A percentile compares a stretch with the other conserved stretches of the same genome.
Evolutionary conservation across 2,329 filamentous ascomycete species (phyloP).

Genomic region (Cercospora zeae-maydis): DNA sequence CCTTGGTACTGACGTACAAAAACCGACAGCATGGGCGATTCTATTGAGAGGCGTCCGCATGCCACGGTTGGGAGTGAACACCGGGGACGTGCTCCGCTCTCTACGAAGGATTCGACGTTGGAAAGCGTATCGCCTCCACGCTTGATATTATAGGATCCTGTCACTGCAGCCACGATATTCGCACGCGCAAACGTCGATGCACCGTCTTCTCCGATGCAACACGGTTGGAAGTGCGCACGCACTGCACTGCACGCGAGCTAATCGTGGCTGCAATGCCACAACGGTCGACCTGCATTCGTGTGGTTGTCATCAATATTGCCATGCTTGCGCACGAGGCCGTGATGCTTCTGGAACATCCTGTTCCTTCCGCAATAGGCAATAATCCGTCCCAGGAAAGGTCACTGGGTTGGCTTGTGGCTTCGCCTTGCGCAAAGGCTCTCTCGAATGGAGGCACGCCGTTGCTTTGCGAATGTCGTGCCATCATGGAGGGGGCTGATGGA

Average conservation of each 20-base stretch:
- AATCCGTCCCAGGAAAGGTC: background rate
- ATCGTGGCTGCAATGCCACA: slow-evolving; percentile 1
- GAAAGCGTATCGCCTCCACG: slow-evolving; percentile 1
- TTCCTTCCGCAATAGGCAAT: background rate
- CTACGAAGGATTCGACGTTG: background rate
- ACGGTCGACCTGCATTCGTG: background rate
- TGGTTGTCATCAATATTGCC: background rate
- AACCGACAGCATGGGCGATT: slow-evolving; percentile 1
- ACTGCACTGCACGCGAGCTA: slow-evolving; percentile 2
- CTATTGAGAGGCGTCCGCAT: slow-evolving; percentile 11
- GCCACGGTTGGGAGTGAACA: slow-evolving; percentile 8
- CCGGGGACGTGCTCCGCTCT: slow-evolving; percentile 2
- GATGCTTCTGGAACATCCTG: background rate
- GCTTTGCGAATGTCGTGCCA: background rate
- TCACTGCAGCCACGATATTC: background rate
- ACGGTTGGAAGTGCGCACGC: background rate
- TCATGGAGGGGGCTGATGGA: background rate
- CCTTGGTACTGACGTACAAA: slow-evolving; percentile 6
- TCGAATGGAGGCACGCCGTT: background rate
- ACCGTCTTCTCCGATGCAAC: background rate
- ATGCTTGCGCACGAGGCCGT: background rate
- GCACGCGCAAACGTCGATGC: background rate
- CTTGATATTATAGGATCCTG: background rate
- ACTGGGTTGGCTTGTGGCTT: slow-evolving; percentile 3
- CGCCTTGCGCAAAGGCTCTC: background rate